Base-by-base conservation (phyloP, 495 filamentous ascomycete species). In the Usnea hakonensis region DNA sequence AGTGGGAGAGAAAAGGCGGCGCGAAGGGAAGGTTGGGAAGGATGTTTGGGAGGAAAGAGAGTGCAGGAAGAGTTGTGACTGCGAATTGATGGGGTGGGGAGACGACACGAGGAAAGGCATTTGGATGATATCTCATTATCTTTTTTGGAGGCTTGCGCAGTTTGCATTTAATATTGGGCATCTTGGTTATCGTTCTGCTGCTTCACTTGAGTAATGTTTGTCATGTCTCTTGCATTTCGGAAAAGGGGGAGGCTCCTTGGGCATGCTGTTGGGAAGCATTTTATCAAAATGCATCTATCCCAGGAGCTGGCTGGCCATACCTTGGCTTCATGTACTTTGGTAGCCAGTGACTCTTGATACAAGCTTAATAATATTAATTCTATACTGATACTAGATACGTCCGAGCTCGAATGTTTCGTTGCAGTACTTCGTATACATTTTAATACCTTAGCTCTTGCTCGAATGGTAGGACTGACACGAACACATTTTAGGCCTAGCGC, bases 11-110 rank as follows among this genome's bases (percentile, higher is more conserved):
- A 23, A 59, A 64, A 55, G 54, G 55, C 40, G 55, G 46, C 17
- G 26, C 33, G 30, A 59, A 41, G 43, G 62, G 33, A 26, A 37
- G 43, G 40, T 23, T 37, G 38, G 55, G 55, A 23, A 59, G 54
- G 62, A 64, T 58, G 40, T 43, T 59, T 38, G 61, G 41, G 48
- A 40, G 35, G 1, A 53, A 59, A 21, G 61, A 46, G 38, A 61
- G 46, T 67, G 74, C 38, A 64, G 67, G 28, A 68, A 73, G 41
- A 59, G 59, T 19, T 17, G 57, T 61, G 32, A 53, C 38, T 36
- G 63, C 63, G 26, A 52, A 35, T 37, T 64, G 46, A 64, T 38
- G 19, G 7, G 21, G 35, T 36, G 5, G 35, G 21, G 43, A 2
- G 1, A 46, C 13, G 21, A 13, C 21, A 3, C 2, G 21, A 21